Conservation (phyloP, 441 rosid species). For the Pelargonium australe region DNA sequence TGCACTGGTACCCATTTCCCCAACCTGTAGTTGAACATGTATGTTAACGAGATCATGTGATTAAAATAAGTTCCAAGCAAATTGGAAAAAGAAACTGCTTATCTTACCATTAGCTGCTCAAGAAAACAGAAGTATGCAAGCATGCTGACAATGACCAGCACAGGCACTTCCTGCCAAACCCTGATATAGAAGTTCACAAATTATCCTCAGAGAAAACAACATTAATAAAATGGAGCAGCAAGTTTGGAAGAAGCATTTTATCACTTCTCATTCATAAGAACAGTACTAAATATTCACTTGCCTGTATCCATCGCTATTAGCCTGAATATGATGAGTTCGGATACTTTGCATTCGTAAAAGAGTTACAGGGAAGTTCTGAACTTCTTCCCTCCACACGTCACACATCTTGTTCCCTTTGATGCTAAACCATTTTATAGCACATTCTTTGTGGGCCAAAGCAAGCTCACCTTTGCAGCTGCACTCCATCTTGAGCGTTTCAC, state of each 20-base stretch:
- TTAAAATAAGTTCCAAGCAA: neutral
- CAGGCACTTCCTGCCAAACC: slow-evolving; percentile 38
- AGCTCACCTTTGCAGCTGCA: slow-evolving; percentile 49
- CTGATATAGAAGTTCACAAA: slow-evolving; percentile 12
- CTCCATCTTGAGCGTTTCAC: slow-evolving; percentile 39
- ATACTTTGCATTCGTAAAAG: slow-evolving; percentile 31
- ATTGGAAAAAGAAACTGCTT: neutral
- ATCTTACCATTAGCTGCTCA: slow-evolving; percentile 33
- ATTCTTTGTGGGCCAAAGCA: slow-evolving; percentile 41
- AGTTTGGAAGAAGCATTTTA: neutral
- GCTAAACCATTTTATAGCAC: slow-evolving; percentile 45
- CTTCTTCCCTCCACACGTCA: slow-evolving; percentile 43
- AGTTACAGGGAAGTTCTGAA: slow-evolving; percentile 38
- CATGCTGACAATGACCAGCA: slow-evolving; percentile 42
- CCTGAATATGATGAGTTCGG: slow-evolving; percentile 25
- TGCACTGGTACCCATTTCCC: slow-evolving; percentile 35
- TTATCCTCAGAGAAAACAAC: neutral
- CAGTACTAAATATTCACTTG: slow-evolving; percentile 20
- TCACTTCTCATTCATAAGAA: neutral
- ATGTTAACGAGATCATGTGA: neutral
- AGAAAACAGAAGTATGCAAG: slow-evolving; percentile 40
- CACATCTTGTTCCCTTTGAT: slow-evolving; percentile 43
- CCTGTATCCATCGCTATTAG: slow-evolving; percentile 34
- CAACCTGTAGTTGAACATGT: slow-evolving; percentile 21
- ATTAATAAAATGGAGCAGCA: neutral